phyloP scores from a whole-genome alignment of 768 basidiomycete species.

The Porphyrellus cyaneotinctus region DNA sequence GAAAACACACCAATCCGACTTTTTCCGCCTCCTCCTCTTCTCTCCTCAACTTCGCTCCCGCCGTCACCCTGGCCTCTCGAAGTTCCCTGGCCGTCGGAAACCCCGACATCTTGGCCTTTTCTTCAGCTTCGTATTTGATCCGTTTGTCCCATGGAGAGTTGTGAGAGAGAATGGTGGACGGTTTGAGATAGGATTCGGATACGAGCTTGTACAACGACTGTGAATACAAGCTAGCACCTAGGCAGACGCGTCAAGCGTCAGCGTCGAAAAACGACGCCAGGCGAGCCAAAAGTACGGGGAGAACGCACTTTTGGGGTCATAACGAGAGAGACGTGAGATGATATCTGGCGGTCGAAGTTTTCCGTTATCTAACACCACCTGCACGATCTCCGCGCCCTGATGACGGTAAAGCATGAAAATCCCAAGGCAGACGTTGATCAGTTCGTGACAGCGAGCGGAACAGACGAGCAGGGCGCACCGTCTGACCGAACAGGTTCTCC shows the following conservation, averaged over 20 bases:
- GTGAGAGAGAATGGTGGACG: constrained; percentile 74
- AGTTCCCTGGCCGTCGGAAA: constrained; percentile 82
- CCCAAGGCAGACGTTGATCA: neutral
- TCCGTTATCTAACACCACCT: constrained; percentile 76
- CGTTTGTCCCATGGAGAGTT: constrained; percentile 75
- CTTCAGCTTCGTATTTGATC: constrained; percentile 77
- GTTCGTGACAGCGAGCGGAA: neutral
- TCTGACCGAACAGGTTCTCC: constrained; percentile 62
- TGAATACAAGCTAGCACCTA: constrained; percentile 43
- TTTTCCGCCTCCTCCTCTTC: constrained; percentile 75
- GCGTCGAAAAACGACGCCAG: no score
- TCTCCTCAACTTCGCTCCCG: constrained; percentile 55
- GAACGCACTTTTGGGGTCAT: constrained; percentile 55
- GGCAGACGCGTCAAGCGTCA: neutral
- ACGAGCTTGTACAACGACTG: constrained; percentile 70
- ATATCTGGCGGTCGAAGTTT: constrained; percentile 79
- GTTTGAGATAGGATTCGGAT: constrained; percentile 68
- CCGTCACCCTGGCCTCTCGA: constrained; percentile 64
- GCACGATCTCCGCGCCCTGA: constrained; percentile 74
- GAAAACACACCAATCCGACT: constrained; percentile 59
- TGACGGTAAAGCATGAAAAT: neutral
- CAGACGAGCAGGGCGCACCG: constrained; percentile 45
- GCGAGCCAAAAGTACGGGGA: constrained; percentile 8
- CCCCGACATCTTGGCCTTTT: constrained; percentile 65
- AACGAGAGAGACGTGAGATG: constrained; percentile 44